A percentile compares a stretch with the other conserved stretches of the same genome.
Evolutionary conservation across 1,284 basidiomycete species (phyloP).

Genomic region (Sanguinoderma infundibulare): DNA sequence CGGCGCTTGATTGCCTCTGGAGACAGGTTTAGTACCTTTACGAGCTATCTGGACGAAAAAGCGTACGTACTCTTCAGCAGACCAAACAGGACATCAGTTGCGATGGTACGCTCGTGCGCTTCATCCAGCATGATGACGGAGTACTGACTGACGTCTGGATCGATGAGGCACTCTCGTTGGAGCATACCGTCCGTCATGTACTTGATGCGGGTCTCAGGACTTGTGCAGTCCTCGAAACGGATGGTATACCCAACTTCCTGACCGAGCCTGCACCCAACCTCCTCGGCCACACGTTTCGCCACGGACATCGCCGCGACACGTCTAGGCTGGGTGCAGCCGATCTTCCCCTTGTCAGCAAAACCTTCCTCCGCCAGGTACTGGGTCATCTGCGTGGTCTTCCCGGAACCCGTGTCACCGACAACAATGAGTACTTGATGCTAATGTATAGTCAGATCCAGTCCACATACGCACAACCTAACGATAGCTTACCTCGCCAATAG

Average conservation of each 20-base stretch:
- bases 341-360: slow-evolving; percentile 80
- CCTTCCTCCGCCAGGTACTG: slow-evolving; percentile 82
- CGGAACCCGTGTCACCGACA: slow-evolving; percentile 87
- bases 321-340: slow-evolving; percentile 97
- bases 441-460: slow-evolving; percentile 29
- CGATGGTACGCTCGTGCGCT: slow-evolving; percentile 97
- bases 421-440: slow-evolving; percentile 93
- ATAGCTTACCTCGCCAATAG: slow-evolving; percentile 80
- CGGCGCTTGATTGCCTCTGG: slow-evolving; percentile 92
- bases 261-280: slow-evolving; percentile 95
- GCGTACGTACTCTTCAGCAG: slow-evolving; percentile 87
- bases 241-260: slow-evolving; percentile 99
- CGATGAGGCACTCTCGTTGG: slow-evolving; percentile 94
- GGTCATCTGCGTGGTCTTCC: slow-evolving; percentile 84
- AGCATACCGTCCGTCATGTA: slow-evolving; percentile 99
- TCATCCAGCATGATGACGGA: slow-evolving; percentile 99
- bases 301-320: slow-evolving; percentile 99
- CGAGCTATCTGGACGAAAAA: background rate
- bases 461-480: slow-evolving; percentile 5
- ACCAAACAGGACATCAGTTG: slow-evolving; percentile 97
- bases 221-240: slow-evolving; percentile 98
- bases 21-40: slow-evolving; percentile 27
- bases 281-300: slow-evolving; percentile 97
- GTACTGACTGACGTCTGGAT: slow-evolving; percentile 92
- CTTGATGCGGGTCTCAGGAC: slow-evolving; percentile 98